Evolutionary conservation across 768 basidiomycete genomes (phyloP), one percentile per base, ranked within the genome.

Genomic region (Lactarius trivialis): DNA sequence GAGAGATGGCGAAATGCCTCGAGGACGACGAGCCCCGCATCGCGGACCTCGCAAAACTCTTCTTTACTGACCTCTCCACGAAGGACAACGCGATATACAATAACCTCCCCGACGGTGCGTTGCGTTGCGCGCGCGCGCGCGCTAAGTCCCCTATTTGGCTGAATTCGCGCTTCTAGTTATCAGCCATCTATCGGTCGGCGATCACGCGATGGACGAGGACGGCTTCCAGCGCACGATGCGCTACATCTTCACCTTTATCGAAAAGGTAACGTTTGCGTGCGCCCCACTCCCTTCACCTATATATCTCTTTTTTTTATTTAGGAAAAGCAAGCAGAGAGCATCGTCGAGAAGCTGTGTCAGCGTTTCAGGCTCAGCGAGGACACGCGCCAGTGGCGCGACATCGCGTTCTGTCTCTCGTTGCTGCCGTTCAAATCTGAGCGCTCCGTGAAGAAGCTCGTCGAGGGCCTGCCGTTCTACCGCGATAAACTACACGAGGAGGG

Each of bases 51-150:
- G 96, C 97, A n/a, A 96, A 94, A 74, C 72, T 99, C 55, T 99
- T 99, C 84, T 99, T 99, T 79, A 89, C 85, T 24, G 95, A 98
- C 71, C 76, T 99, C 56, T 88, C 92, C 36, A 94, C 92, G 30
- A 99, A 98, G 76, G 97, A 98, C 68, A 99, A 99, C 72, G 97
- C 95, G 7, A 95, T 99, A 60, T 98, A 98, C 72, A 98, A 98
- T 75, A 99, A 99, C 73, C 75, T 99, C 68, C 97, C 95, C 2
- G 97, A 99, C 75, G 90, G 91, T 91, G 69, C 36, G 85, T 62
- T 11, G 9, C n/a, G n/a, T n/a, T n/a, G n/a, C n/a, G n/a, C n/a
- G n/a, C n/a, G n/a, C n/a, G n/a, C n/a, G n/a, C n/a, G n/a, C n/a
- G n/a, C n/a, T n/a, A n/a, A n/a, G n/a, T n/a, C n/a, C n/a, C n/a